phyloP scores from a whole-genome alignment of 2,329 filamentous ascomycete species.

The Botrytis porri region DNA sequence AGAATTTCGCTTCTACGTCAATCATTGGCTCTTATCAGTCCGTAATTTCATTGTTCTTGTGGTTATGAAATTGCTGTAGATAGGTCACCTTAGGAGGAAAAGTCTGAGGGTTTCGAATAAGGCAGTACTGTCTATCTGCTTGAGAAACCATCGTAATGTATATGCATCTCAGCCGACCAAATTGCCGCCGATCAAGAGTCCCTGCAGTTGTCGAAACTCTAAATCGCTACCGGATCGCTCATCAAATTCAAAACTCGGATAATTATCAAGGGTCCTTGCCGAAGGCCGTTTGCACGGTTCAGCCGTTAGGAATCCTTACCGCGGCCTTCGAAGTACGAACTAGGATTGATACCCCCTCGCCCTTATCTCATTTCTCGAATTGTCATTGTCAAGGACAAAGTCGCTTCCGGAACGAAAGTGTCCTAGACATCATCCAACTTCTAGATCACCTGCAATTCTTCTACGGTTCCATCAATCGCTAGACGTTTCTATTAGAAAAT shows the following conservation, averaged over 20 bases:
- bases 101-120: not conserved
- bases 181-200: constrained; percentile 7
- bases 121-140: not conserved
- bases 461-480: not conserved
- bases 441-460: not conserved
- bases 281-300: constrained; percentile 17
- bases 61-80: not conserved
- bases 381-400: not conserved
- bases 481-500: not conserved
- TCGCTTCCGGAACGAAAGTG: not conserved
- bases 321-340: not conserved
- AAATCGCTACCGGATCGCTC: constrained; percentile 16
- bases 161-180: not conserved
- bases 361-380: constrained; percentile 8
- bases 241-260: constrained; percentile 14
- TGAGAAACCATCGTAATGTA: not conserved
- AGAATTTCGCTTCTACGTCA: constrained; percentile 2
- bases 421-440: not conserved
- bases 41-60: constrained; percentile 10
- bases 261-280: constrained; percentile 18
- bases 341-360: not conserved
- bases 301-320: constrained; percentile 17
- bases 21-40: not conserved
- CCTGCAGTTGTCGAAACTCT: constrained; percentile 14
- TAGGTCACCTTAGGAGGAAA: not conserved